A percentile compares a stretch with the other conserved stretches of the same genome.
Conservation (phyloP, 2,329 filamentous ascomycete genomes). For the Talaromyces verruculosus region DNA sequence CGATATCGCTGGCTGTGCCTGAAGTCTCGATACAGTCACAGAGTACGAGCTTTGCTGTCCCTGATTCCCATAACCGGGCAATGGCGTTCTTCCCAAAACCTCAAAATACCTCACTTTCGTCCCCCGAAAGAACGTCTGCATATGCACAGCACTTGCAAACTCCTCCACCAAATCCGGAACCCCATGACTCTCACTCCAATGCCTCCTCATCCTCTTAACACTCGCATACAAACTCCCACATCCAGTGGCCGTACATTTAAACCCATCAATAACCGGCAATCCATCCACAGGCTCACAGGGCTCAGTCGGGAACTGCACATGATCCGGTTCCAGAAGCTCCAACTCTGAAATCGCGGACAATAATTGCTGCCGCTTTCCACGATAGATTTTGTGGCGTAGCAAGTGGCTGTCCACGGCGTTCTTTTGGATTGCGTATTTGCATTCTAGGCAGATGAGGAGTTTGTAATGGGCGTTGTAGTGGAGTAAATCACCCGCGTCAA, state of each 20-base stretch:
- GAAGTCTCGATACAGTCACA: neutral
- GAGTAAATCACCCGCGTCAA: slow-evolving; percentile 7
- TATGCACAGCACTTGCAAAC: neutral
- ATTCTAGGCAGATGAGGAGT: slow-evolving; percentile 18
- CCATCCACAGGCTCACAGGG: neutral
- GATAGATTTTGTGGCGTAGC: slow-evolving; percentile 19
- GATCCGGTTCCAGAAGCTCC: slow-evolving; percentile 2
- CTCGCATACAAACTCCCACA: slow-evolving; percentile 17
- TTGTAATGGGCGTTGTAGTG: slow-evolving; percentile 8
- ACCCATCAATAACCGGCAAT: slow-evolving; percentile 7
- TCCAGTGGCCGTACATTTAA: slow-evolving; percentile 5
- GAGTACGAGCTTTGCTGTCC: neutral
- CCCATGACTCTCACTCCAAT: slow-evolving; percentile 11
- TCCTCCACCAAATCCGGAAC: neutral
- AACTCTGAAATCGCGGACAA: slow-evolving; percentile 11
- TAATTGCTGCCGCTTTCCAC: neutral
- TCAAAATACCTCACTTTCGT: slow-evolving; percentile 19
- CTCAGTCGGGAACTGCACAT: slow-evolving; percentile 2
- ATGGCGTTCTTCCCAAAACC: neutral
- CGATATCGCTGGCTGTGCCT: neutral
- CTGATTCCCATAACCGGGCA: neutral
- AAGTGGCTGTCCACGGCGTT: slow-evolving; percentile 15
- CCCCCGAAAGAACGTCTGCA: slow-evolving; percentile 20
- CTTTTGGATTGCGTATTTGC: slow-evolving; percentile 21
- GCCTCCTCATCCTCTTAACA: slow-evolving; percentile 12